Evolutionary conservation across 2,329 filamentous ascomycete species (phyloP).

Genomic region (Penicillium brevicompactum): DNA sequence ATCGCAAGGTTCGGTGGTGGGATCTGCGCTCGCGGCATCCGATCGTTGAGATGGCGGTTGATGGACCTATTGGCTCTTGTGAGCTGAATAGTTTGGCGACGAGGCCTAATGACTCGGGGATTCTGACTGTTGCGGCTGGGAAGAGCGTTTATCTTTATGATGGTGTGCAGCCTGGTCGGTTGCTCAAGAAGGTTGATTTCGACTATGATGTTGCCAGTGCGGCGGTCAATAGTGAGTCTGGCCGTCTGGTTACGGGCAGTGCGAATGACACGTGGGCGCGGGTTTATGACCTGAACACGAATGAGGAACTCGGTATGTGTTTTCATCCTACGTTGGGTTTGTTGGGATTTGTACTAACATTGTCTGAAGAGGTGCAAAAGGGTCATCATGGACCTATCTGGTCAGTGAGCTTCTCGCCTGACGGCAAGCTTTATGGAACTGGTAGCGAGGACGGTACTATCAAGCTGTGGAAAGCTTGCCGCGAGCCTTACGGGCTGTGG

Average conservation of each 20-base stretch:
- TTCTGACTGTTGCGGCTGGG: conserved; percentile 89
- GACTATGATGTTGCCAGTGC: conserved; percentile 89
- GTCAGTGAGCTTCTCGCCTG: conserved; percentile 92
- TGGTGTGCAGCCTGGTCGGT: conserved; percentile 65
- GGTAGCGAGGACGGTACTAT: conserved; percentile 97
- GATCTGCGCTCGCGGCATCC: conserved; percentile 77
- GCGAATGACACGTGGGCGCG: conserved; percentile 95
- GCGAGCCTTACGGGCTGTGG: conserved; percentile 68
- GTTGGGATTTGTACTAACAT: conserved; percentile 7
- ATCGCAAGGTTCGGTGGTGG: conserved; percentile 93
- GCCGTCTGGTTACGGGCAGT: conserved; percentile 86
- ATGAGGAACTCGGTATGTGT: conserved; percentile 69
- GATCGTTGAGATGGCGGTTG: conserved; percentile 75
- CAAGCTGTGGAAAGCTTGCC: conserved; percentile 78
- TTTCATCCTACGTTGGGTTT: background rate
- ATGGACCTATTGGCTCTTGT: conserved; percentile 86
- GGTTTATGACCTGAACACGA: conserved; percentile 85
- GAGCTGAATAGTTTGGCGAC: conserved; percentile 75
- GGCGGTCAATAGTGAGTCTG: conserved; percentile 76
- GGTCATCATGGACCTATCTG: conserved; percentile 97
- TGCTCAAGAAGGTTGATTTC: conserved; percentile 78
- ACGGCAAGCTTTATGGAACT: conserved; percentile 94
- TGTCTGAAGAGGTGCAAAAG: conserved; percentile 76
- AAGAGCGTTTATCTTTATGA: conserved; percentile 94
- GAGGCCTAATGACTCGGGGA: conserved; percentile 64